Evolutionary conservation across 129 eudicot species (phyloP), one percentile per base, ranked within the genome.

Genomic region (Heracleum sosnowskyi): DNA sequence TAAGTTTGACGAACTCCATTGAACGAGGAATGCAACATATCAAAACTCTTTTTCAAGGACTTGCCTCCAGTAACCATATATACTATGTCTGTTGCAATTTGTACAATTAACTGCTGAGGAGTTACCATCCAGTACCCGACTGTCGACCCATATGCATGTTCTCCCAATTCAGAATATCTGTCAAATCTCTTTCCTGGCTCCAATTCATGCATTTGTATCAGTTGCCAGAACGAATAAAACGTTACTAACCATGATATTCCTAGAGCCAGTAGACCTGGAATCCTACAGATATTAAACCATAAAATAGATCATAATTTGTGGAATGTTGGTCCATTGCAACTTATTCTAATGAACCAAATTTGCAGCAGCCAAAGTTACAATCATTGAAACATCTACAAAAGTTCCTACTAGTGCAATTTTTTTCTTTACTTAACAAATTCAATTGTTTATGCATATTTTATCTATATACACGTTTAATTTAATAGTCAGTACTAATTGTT

Each of bases 51-150:
- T 18, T 80, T 80, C 10, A 80, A 46, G 10, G 78, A 80, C n/a
- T 80, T 80, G n/a, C 83, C 83, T 51, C 83, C 83, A 5, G 83
- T 80, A 11, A 80, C 83, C 78, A 73, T 73, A 49, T 57, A 80
- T 2, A 80, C 78, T 12, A 80, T 60, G 42, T 80, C 79, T 0
- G 83, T n/a, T 7, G 79, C 78, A 34, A 80, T 57, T 47, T 80
- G 83, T 40, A 80, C 83, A 64, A 60, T 8, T 72, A 80, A 36
- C 31, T 80, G 83, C n/a, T 80, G 79, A 12, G 83, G 83, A 71
- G 75, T 57, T 1, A 80, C 83, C 74, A 80, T 28, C 79, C 83
- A 80, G 28, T 73, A 80, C 15, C 83, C 83, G 3, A 80, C 37
- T 20, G 64, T 80, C 39, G 75, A 26, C 7, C 83, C 83, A 36